A percentile compares a stretch with the other conserved stretches of the same genome.
Evolutionary conservation across 106 monocot genomes (phyloP).

Genomic region (Platanthera zijinensis): DNA sequence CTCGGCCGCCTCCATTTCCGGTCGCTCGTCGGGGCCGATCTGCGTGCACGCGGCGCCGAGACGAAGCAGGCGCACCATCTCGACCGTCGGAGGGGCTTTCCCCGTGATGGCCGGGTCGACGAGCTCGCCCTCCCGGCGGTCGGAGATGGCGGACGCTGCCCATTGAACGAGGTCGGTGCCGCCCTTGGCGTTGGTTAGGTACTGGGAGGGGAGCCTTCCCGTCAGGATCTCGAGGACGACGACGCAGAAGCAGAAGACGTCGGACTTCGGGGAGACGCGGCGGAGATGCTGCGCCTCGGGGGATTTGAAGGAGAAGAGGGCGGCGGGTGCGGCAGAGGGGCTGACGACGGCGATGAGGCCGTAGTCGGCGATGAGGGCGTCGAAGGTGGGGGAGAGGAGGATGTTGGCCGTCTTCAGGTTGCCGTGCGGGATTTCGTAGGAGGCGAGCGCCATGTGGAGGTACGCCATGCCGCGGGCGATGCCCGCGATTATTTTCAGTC

Average conservation of each 20-base stretch:
- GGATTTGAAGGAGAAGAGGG: conserved; percentile 43
- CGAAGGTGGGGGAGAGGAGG: conserved; percentile 30
- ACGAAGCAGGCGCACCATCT: conserved; percentile 36
- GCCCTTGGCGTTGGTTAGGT: conserved; percentile 30
- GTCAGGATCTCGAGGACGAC: conserved; percentile 54
- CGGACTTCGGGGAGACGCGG: conserved; percentile 47
- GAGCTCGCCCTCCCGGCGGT: conserved; percentile 36
- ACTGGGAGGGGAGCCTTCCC: conserved; percentile 58
- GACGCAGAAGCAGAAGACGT: conserved; percentile 66
- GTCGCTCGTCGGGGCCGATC: conserved; percentile 25
- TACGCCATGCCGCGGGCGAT: conserved; percentile 40
- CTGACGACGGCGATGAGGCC: conserved; percentile 33
- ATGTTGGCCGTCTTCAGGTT: conserved; percentile 60
- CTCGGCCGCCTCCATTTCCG: conserved; percentile 30
- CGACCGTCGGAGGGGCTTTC: not conserved
- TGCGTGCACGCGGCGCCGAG: conserved; percentile 21
- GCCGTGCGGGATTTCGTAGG: conserved; percentile 37
- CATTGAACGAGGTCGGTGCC: conserved; percentile 50
- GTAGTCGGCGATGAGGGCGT: conserved; percentile 46
- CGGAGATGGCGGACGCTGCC: conserved; percentile 24
- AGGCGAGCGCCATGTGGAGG: conserved; percentile 38
- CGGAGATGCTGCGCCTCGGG: conserved; percentile 32
- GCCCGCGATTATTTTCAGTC: conserved; percentile 19
- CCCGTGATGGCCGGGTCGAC: conserved; percentile 26
- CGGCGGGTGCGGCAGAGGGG: conserved; percentile 18